Base-by-base conservation (phyloP, 257 asterid genomes). In the Jasminum sambac region DNA sequence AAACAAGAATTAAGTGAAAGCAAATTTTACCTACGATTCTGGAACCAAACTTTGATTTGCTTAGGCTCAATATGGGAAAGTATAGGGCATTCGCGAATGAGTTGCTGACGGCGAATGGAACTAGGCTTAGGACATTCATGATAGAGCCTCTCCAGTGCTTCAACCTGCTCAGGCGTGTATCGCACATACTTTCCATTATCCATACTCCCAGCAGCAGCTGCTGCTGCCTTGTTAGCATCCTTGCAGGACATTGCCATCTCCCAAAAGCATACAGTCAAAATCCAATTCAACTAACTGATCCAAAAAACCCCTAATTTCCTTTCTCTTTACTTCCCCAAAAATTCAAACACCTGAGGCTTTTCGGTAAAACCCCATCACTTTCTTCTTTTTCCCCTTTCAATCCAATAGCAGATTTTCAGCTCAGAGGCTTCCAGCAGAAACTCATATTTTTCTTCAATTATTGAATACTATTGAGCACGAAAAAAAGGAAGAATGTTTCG, bases 11-110 rank as follows among this genome's bases (percentile, higher is more conserved):
- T 46, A 23, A 41, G 12, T 21, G 30, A 34, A 65, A 65, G 37
- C 66, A 8, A 0, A 24, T 19, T 4, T 1, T 81, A 91, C 97
- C 97, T 87, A 79, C 97, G 85, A 80, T 91, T 91, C 80, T 91
- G 97, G 71, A 91, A 91, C 97, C 97, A 91, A 40, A 90, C 97
- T 87, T 90, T 90, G 90, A 90, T 90, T 80, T 90, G 97, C 74
- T 87, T 90, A 42, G 96, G 92, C 69, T 91, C 97, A 69, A 91
- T 91, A 80, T 88, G 69, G 67, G 88, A 88, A 62, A 91, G 86
- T 70, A 91, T 91, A 8, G 95, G 96, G 66, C 95, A 87, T 55
- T 91, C 97, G 6, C 97, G 87, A 70, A 91, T 91, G 37, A 91
- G 88, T 79, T 91, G 97, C 83, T 91, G 97, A 17, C 97, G 87